Conservation (phyloP, 202 grass and related monocot species). For the Sporobolus alterniflorus region DNA sequence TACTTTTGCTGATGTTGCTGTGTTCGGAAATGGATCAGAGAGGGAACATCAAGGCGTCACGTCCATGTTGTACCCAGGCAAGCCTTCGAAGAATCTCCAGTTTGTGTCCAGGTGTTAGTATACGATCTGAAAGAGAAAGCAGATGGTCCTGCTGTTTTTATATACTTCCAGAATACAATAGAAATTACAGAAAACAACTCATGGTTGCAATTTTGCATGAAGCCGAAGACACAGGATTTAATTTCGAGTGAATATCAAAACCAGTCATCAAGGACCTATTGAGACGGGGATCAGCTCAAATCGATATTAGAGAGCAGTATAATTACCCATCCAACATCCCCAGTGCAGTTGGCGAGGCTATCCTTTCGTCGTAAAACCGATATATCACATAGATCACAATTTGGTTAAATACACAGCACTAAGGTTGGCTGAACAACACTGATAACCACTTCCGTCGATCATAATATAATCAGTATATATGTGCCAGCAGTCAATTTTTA, state of each 20-base stretch:
- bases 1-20: slow-evolving; percentile 20
- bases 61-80: neutral
- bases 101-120: neutral
- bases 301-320: neutral
- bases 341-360: neutral
- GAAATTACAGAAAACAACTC: neutral
- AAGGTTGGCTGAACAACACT: neutral
- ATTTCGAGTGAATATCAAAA: too few species aligned
- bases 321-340: neutral
- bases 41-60: neutral
- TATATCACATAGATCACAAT: neutral
- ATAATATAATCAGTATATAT: neutral
- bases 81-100: neutral
- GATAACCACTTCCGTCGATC: neutral
- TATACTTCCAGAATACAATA: neutral
- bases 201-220: neutral
- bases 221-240: neutral
- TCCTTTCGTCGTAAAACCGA: neutral
- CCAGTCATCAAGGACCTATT: neutral
- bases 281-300: neutral
- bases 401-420: neutral
- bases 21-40: neutral
- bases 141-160: neutral
- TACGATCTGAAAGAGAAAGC: neutral
- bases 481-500: neutral